Base-by-base conservation (phyloP, 257 asterid species). In the Nicotiana undulata region DNA sequence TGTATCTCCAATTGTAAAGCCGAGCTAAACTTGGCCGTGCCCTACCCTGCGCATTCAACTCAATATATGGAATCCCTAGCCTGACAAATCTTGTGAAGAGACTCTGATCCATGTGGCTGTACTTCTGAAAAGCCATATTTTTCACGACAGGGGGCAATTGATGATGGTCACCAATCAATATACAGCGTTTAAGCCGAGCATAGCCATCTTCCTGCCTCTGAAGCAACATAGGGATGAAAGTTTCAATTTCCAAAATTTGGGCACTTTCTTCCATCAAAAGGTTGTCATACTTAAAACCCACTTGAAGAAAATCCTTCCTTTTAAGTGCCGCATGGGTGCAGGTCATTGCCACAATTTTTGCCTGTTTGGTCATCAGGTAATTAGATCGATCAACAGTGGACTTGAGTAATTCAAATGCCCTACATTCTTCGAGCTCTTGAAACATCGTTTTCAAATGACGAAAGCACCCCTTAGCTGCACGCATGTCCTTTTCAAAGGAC, bases 21-120 rank as follows among this genome's bases (percentile, higher is more conserved):
- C 81, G 89, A 9, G 99, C 99, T 85, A 96, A 91, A 87, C 95
- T 96, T 80, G 99, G 94, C 87, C 99, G 90, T 82, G 98, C 98
- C 86, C 99, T 88, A 84, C 99, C 99, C 85, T 96, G 99, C 68
- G 99, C 99, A 85, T 96, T 96, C 65, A 96, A 94, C 86, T 96
- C 98, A 86, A 96, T 94, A 83, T 96, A 94, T 44, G 99, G 99
- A 84, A 94, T 91, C 70, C 98, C 99, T 46, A 96, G 86, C 72
- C 99, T 97, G 53, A 96, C 98, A 80, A 96, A 96, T 89, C 99
- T 91, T 37, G 99, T 94, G 85, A 96, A 96, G 52, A 96, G 90
- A 82, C 99, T 96, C 86, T 96, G 99, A 86, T 96, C 99, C 99
- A 96, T 96, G 86, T 96, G 99, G 82, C 99, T 96, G 90, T 96